Conservation (phyloP, 164 flowering plant species). For the Aristolochia californica region DNA sequence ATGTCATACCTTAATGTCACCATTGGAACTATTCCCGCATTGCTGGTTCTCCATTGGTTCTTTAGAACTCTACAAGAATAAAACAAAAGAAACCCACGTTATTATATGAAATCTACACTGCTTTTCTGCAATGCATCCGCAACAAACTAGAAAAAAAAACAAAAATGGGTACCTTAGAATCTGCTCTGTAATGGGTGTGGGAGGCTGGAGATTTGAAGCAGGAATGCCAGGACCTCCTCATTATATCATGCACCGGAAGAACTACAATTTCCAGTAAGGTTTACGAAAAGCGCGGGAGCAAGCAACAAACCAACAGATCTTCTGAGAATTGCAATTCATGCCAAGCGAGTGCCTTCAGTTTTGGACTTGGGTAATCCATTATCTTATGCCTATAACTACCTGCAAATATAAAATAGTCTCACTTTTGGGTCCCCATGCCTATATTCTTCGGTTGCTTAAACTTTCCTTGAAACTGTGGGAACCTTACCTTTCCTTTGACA, state of each 20-base stretch:
- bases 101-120: not conserved
- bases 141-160: not conserved
- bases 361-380: slow-evolving; percentile 1
- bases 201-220: slow-evolving; percentile 24
- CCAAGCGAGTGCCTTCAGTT: not conserved
- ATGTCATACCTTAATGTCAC: slow-evolving; percentile 14
- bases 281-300: slow-evolving; percentile 39
- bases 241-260: slow-evolving; percentile 13
- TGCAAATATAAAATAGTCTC: not conserved
- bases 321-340: not conserved
- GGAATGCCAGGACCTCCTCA: slow-evolving; percentile 26
- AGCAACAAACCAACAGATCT: slow-evolving; percentile 6
- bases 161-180: slow-evolving; percentile 15
- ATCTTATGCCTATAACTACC: slow-evolving; percentile 2
- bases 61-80: slow-evolving; percentile 20
- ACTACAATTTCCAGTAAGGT: slow-evolving; percentile 23
- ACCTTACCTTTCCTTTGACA: not conserved
- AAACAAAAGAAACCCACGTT: not conserved
- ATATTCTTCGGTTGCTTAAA: slow-evolving; percentile 6
- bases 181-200: slow-evolving; percentile 8
- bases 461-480: slow-evolving; percentile 15
- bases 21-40: slow-evolving; percentile 10
- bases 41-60: slow-evolving; percentile 8
- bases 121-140: not conserved
- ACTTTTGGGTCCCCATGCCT: not conserved